These are phyloP conservation scores for Aspergillus carlsbadensis DNA, from an alignment of 495 filamentous ascomycete genomes.

Conservation along the genomic window DNA sequence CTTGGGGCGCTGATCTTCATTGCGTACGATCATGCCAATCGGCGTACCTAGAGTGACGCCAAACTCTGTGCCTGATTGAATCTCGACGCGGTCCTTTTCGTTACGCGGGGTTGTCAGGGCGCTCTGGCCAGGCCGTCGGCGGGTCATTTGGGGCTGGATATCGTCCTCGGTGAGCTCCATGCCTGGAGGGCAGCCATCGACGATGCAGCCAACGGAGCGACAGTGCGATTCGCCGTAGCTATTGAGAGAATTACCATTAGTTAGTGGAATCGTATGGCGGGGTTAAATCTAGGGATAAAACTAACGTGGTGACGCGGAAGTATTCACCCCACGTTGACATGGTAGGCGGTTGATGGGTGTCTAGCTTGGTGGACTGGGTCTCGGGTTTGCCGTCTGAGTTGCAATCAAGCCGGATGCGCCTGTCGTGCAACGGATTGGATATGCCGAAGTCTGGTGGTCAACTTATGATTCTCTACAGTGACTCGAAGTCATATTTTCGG, in stretches of 20 bases:
- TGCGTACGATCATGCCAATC: conserved; percentile 82
- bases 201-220: conserved; percentile 84
- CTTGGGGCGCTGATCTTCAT: conserved; percentile 91
- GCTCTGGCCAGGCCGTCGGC: conserved; percentile 86
- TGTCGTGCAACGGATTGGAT: not conserved
- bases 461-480: conserved; percentile 4
- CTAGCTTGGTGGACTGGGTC: not conserved
- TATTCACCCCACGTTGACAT: conserved; percentile 90
- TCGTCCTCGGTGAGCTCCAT: conserved; percentile 85
- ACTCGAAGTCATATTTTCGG: conserved; percentile 13
- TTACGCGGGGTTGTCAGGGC: conserved; percentile 88
- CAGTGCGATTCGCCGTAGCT: conserved; percentile 92
- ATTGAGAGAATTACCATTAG: not conserved
- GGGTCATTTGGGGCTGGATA: conserved; percentile 93
- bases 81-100: conserved; percentile 88
- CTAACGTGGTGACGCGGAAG: conserved; percentile 84
- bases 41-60: conserved; percentile 91
- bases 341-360: conserved; percentile 7
- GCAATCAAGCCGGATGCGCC: not conserved
- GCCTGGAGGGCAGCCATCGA: conserved; percentile 86
- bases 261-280: conserved; percentile 8
- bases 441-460: not conserved
- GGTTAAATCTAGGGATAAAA: conserved; percentile 16
- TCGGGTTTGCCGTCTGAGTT: not conserved
- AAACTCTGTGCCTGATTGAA: conserved; percentile 93